Evolutionary conservation across 2,329 filamentous ascomycete genomes (phyloP), one percentile per base, ranked within the genome.

Genomic region (Diaporthe nobilis): DNA sequence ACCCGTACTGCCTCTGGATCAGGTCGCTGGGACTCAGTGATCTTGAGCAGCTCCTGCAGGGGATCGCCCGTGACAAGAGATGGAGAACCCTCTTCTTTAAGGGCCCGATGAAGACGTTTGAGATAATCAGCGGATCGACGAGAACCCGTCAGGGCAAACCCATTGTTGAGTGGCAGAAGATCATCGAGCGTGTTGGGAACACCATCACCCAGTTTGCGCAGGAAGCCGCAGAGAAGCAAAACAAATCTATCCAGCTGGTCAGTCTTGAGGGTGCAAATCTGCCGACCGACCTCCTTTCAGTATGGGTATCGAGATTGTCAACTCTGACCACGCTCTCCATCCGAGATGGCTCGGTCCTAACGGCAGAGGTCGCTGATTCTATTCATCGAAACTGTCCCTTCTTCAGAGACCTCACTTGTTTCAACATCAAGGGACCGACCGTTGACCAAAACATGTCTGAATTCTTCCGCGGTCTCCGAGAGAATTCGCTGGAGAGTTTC

Each of bases 1-100:
- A 91, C 77, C 92, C 93, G 0, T 95, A 95, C 81, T 93, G 90
- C 79, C 87, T 90, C 51, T 94, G 93, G 82, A 89, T 95, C 73
- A 90, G 89, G 74, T 86, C 87, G 37, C 85, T 95, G 51, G 90
- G 93, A 78, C 87, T 95, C 13, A 86, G 90, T 72, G 90, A 93
- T 80, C 85, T 95, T 1, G 83, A 85, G 15, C 84, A 90, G 55
- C 85, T 94, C 31, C 85, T 95, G 2, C 87, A 89, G 13, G 89
- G 92, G 74, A 85, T 89, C 49, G 76, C 77, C 12, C 80, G 81
- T 39, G 80, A 83, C 37, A 75, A 76, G 1, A 57, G 71, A 4
- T 76, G 83, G 44, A 79, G 82, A 20, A 74, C 82, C 1, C 78
- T 70, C 12, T 87, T 89, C 77, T 88, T 88, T 65, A 79, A 80